Evolutionary conservation across 805 yeast genomes (phyloP).

Genomic region (Torulaspora microellipsoides): DNA sequence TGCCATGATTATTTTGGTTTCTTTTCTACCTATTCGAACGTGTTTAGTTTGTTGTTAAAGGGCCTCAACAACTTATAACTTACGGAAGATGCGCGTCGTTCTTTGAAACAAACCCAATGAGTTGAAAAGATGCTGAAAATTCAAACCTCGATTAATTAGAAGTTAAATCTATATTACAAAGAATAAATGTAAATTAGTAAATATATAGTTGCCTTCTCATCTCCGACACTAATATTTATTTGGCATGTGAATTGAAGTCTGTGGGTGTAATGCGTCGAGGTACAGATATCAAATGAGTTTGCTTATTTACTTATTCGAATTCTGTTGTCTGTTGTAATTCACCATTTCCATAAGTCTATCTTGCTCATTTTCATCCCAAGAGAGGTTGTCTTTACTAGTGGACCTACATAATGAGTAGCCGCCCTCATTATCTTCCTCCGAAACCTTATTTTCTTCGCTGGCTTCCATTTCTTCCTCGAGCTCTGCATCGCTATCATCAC

Average conservation of each 20-base stretch:
- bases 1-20: constrained; percentile 13
- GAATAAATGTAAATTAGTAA: constrained; percentile 4
- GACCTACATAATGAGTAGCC: constrained; percentile 32
- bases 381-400: constrained; percentile 30
- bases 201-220: background rate
- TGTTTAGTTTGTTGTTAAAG: too few species aligned
- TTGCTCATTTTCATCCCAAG: constrained; percentile 31
- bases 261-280: too few species aligned
- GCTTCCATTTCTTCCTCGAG: constrained; percentile 16
- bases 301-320: constrained; percentile 7
- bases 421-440: constrained; percentile 31
- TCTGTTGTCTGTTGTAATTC: constrained; percentile 21
- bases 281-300: background rate
- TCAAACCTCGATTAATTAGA: constrained; percentile 1
- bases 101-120: background rate
- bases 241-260: too few species aligned
- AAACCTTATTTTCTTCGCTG: constrained; percentile 19
- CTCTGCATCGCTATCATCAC: constrained; percentile 21
- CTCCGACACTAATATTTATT: too few species aligned
- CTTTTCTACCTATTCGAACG: too few species aligned
- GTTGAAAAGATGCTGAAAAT: background rate
- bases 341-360: constrained; percentile 26
- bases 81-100: background rate
- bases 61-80: background rate
- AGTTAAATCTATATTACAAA: constrained; percentile 5